Evolutionary conservation across 148 eudicot genomes (phyloP), one percentile per base, ranked within the genome.

Genomic region (Rhododendron kiyosumense): DNA sequence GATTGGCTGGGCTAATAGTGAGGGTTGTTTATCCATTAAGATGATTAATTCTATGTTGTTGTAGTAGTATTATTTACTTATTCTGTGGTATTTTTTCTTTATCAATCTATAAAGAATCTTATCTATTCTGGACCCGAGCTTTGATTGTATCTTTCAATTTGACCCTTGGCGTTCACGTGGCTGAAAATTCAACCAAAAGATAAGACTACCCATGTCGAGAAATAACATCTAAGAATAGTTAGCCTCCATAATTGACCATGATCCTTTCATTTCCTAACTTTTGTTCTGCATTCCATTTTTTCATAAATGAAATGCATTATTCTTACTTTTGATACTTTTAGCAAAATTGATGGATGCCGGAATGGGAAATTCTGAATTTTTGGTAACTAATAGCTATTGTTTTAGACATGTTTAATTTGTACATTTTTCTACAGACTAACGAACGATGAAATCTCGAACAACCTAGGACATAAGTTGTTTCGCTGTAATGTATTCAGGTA

Each of bases 121-220:
- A 52, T 76, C 69, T 52, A 7, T 22, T 57, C 2, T 28, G 61
- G 81, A 30, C 26, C 0, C 77, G 82, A n/a, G 13, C 41, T 76
- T 54, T 82, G 81, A 20, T 73, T 74, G 57, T 4, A 24, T 49
- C 85, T 28, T 48, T 51, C 32, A 84, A 51, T 74, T 74, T 84
- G 85, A 84, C 65, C 51, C 32, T 73, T 63, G 43, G 43, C 28
- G 15, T 80, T 34, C 43, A 30, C 15, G 32, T 79, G 82, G 63
- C 43, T 81, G 83, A 81, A 52, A 32, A 20, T 49, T 28, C 34
- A 48, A 57, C 63, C 63, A 81, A 81, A 28, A 30, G 38, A 28
- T 38, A 57, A 59, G 49, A 57, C 26, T 48, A 28, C 63, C 82
- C 63, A 80, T 80, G 3, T 51, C 5, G 28, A 81, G 43, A 81